Base-by-base conservation (phyloP, 768 basidiomycete genomes). In the Boletus sensibilis region DNA sequence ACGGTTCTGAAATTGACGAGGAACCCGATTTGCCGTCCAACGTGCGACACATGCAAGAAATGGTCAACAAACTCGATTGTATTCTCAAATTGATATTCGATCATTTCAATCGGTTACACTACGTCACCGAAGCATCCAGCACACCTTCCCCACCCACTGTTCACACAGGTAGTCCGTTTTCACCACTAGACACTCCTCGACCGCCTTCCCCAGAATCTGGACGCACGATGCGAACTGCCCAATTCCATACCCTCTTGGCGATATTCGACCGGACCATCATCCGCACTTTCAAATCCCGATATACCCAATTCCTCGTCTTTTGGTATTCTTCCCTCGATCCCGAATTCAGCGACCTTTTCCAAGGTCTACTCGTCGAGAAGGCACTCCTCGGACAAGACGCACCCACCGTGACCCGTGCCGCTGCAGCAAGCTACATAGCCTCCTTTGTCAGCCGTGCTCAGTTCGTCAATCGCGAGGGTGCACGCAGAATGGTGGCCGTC, bases 281-380 rank as follows among this genome's bases (percentile, higher is more conserved):
- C 47, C 90, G 87, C 38, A 98, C 97, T 2, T 97, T 97, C 77
- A 94, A 95, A 66, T 97, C 94, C 0, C 90, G 95, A 38, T 97
- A 98, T 72, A 94, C 94, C 14, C 97, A 98, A 65, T 99, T 99
- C 75, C 82, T 99, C 57, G 66, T 98, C 44, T 99, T 99, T 78
- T 97, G 93, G 86, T 93, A 88, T 67, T 82, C 94, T 21, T 98
- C 96, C 0, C 86, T 96, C 50, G 87, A 94, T 62, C 78, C 88
- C 2, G 86, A 92, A 58, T 97, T 94, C 64, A 82, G 89, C 43
- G 96, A 99, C 70, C 81, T 93, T 52, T 98, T 99, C 70, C 91
- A 92, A 58, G 96, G 96, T 37, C 84, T 94, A 67, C 88, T 99
- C n/a, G 87, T 98, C 41, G 90, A 91, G 9, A 88, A 92, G 57